Percentiles rank a stretch among this genome's conserved stretches.
Conservation (phyloP, 345 rosid species). For the Gossypium stocksii region DNA sequence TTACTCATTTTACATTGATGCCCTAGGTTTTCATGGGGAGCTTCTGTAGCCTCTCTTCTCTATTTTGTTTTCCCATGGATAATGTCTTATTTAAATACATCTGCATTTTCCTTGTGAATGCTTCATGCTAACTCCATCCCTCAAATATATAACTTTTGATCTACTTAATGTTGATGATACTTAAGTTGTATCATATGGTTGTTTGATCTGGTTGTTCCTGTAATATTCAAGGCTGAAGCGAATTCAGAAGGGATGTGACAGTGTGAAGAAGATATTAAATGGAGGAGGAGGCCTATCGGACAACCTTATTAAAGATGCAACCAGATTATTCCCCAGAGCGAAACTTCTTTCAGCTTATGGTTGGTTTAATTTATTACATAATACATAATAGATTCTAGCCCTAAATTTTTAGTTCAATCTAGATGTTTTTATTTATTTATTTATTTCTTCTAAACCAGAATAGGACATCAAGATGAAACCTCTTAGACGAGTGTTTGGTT, state of each 20-base stretch:
- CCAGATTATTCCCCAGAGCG: slow-evolving; percentile 51
- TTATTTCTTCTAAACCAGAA: neutral
- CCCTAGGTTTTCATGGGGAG: neutral
- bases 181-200: neutral
- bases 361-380: slow-evolving; percentile 20
- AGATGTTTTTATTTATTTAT: neutral
- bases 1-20: neutral
- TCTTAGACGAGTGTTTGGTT: neutral
- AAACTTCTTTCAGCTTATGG: slow-evolving; percentile 78
- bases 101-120: slow-evolving; percentile 4
- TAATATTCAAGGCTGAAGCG: slow-evolving; percentile 32
- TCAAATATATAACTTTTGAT: neutral
- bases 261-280: slow-evolving; percentile 64
- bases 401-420: no score
- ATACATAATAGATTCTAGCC: no score
- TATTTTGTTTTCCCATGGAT: neutral
- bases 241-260: slow-evolving; percentile 35
- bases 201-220: slow-evolving; percentile 7
- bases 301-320: slow-evolving; percentile 44
- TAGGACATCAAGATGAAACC: neutral
- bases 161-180: neutral
- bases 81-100: neutral
- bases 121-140: neutral
- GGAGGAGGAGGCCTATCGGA: slow-evolving; percentile 79
- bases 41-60: neutral